Evolutionary conservation across 1,139 yeast genomes (phyloP).

Genomic region (Nematodospora anomalae): DNA sequence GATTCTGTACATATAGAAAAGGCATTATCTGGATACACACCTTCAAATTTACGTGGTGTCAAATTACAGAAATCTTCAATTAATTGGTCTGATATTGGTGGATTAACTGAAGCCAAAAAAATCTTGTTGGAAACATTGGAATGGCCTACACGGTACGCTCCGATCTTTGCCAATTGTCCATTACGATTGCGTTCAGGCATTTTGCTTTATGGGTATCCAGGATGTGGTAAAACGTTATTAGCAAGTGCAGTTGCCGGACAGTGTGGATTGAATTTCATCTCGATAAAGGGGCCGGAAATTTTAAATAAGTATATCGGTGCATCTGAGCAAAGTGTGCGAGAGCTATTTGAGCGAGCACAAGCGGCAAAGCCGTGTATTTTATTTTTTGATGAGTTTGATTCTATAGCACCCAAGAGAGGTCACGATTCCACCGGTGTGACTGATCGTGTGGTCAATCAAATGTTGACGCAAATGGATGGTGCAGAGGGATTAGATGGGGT

Average conservation of each 20-base stretch:
- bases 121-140: slow-evolving; percentile 83
- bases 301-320: slow-evolving; percentile 97
- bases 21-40: slow-evolving; percentile 69
- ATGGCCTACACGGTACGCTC: slow-evolving; percentile 97
- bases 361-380: slow-evolving; percentile 92
- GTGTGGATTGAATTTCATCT: slow-evolving; percentile 90
- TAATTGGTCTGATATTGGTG: slow-evolving; percentile 90
- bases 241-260: slow-evolving; percentile 95
- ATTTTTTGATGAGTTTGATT: slow-evolving; percentile 95
- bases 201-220: slow-evolving; percentile 91
- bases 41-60: slow-evolving; percentile 83
- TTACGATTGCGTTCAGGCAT: slow-evolving; percentile 86
- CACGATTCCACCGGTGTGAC: slow-evolving; percentile 98
- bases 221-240: slow-evolving; percentile 92
- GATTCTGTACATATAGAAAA: slow-evolving; percentile 44
- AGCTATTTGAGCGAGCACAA: slow-evolving; percentile 89
- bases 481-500: slow-evolving; percentile 98
- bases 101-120: slow-evolving; percentile 72
- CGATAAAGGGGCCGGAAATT: slow-evolving; percentile 95
- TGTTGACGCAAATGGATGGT: slow-evolving; percentile 98
- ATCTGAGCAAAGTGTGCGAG: slow-evolving; percentile 91
- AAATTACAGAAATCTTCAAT: slow-evolving; percentile 76
- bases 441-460: slow-evolving; percentile 94
- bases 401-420: slow-evolving; percentile 97
- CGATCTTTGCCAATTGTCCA: slow-evolving; percentile 87